Evolutionary conservation across 192 early-diverging fungal species (phyloP).

Genomic region (Coemansia umbellata): DNA sequence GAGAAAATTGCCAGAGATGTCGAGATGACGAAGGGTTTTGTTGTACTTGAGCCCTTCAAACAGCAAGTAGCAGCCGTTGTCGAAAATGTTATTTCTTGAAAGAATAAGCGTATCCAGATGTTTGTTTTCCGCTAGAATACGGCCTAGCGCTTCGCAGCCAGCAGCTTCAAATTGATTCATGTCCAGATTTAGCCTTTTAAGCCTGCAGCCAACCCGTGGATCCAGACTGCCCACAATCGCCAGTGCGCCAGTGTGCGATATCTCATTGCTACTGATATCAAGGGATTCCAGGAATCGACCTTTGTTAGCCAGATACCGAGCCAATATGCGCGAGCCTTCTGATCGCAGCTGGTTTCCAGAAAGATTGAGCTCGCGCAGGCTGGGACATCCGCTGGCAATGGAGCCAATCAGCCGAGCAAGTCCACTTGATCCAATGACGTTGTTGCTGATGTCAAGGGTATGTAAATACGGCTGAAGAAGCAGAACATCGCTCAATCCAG

Average conservation of each 20-base stretch:
- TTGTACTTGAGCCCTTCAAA: slow-evolving; percentile 12
- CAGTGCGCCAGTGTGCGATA: slow-evolving; percentile 8
- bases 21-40: slow-evolving; percentile 7
- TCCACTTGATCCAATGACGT: slow-evolving; percentile 12
- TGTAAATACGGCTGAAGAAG: slow-evolving; percentile 23
- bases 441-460: slow-evolving; percentile 19
- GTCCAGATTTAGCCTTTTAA: slow-evolving; percentile 14
- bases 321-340: slow-evolving; percentile 8
- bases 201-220: neutral
- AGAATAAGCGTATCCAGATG: slow-evolving; percentile 6
- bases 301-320: slow-evolving; percentile 2
- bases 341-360: slow-evolving; percentile 23
- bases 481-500: slow-evolving; percentile 11
- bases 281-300: slow-evolving; percentile 6
- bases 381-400: slow-evolving; percentile 11
- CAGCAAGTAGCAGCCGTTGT: slow-evolving; percentile 19
- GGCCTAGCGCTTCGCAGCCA: slow-evolving; percentile 15
- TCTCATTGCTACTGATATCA: slow-evolving; percentile 30
- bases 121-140: slow-evolving; percentile 10
- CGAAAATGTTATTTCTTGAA: slow-evolving; percentile 34
- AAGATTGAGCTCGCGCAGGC: slow-evolving; percentile 15
- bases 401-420: neutral
- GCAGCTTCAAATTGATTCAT: slow-evolving; percentile 25
- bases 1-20: slow-evolving; percentile 31
- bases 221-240: slow-evolving; percentile 5